Evolutionary conservation across 73 alveolate genomes (phyloP), one percentile per base, ranked within the genome.

Genomic region (Symbiodinium pilosum): DNA sequence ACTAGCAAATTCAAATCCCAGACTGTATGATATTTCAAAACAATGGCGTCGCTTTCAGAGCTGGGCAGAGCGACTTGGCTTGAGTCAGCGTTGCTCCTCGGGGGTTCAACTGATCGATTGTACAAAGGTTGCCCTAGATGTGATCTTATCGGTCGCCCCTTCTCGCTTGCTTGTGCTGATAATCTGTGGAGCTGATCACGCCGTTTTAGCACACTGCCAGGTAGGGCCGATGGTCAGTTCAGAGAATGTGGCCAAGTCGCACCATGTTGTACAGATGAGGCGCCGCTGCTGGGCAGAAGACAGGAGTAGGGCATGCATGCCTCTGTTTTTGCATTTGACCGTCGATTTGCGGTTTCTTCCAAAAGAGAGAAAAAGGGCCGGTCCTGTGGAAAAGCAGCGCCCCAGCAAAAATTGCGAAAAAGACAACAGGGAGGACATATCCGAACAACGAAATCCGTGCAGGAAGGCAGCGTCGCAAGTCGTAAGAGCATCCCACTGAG

Each of bases 91-190:
- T 3, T 8, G 71, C 2, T 54, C 1, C n/a, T 51, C 21, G 4
- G 68, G 21, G 68, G 12, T 51, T 51, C 21, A 16, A 16, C 26
- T 4, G 28, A 18, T n/a, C n/a, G n/a, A n/a, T n/a, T n/a, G n/a
- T n/a, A n/a, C n/a, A n/a, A 32, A 88, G 95, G 95, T 89, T 43
- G 95, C 95, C 75, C 95, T 89, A 12, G 95, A 89, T 89, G 95
- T 89, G 71, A 39, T 89, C 34, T 51, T 89, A 16, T 86, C 95
- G 6, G 95, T 34, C 75, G 36, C 81, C 30, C 30, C 39, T n/a
- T 64, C 34, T 20, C 18, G 34, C 26, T 56, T 8, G 73, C 73
- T 16, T 4, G 75, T 56, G 11, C 75, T 26, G 77, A 14, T 47
- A 26, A 16, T 64, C 81, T 64, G 0, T 24, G 81, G 41, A 38